phyloP scores from a whole-genome alignment of 495 filamentous ascomycete genomes.

The Trichocladium antarcticum region DNA sequence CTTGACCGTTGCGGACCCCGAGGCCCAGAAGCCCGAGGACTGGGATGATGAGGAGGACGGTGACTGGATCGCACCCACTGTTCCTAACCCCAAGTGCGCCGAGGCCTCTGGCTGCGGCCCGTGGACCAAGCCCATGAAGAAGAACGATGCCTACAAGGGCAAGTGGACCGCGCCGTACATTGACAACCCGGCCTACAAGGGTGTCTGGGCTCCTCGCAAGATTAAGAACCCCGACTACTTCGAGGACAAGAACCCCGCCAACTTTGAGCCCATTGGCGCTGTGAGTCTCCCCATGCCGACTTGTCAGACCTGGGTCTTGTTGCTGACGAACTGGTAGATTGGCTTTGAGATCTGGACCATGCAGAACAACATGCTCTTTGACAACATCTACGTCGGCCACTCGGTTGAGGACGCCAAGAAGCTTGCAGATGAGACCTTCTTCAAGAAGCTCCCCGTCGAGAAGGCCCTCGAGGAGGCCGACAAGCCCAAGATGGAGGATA shows the following conservation, averaged over 20 bases:
- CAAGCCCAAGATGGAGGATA: slow-evolving; percentile 67
- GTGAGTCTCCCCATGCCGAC: slow-evolving; percentile 42
- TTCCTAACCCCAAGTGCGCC: slow-evolving; percentile 91
- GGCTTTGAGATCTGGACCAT: slow-evolving; percentile 99
- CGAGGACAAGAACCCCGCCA: slow-evolving; percentile 93
- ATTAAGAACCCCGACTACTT: slow-evolving; percentile 95
- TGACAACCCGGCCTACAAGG: slow-evolving; percentile 99
- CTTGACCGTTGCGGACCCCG: slow-evolving; percentile 76
- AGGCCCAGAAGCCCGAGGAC: slow-evolving; percentile 97
- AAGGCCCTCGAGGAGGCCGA: slow-evolving; percentile 68
- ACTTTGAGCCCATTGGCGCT: slow-evolving; percentile 97
- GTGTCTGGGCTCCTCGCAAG: slow-evolving; percentile 86
- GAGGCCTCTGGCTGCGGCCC: slow-evolving; percentile 89
- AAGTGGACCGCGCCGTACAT: slow-evolving; percentile 91
- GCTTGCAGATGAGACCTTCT: slow-evolving; percentile 84
- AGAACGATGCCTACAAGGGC: slow-evolving; percentile 97
- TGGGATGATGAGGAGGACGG: slow-evolving; percentile 99
- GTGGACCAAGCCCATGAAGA: slow-evolving; percentile 86
- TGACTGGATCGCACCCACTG: slow-evolving; percentile 90
- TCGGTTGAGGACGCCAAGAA: slow-evolving; percentile 86
- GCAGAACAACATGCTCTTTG: slow-evolving; percentile 97
- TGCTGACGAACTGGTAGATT: slow-evolving; percentile 36
- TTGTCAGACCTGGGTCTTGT: not conserved
- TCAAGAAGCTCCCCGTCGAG: slow-evolving; percentile 81
- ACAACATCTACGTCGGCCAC: slow-evolving; percentile 99